Evolutionary conservation across 2,329 filamentous ascomycete species (phyloP), one percentile per base, ranked within the genome.

Genomic region (Sporothrix brunneoviolacea): DNA sequence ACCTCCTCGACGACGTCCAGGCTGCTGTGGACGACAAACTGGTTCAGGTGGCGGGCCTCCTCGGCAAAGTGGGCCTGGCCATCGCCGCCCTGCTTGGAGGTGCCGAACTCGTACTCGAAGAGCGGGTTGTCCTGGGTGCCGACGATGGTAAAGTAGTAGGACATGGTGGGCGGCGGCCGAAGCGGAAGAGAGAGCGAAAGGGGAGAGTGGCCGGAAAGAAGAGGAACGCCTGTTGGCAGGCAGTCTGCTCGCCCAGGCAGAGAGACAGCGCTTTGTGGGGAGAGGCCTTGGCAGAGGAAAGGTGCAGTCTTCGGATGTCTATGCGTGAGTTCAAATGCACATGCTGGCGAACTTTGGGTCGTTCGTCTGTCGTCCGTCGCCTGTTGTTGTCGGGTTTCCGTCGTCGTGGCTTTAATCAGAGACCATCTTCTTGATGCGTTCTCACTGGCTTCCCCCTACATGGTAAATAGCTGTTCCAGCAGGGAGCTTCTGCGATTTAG

Each of bases 111-210:
- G 69, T 94, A 82, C 71, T 95, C 91, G 72, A 97, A 98, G 59
- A 98, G 80, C 30, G 93, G 91, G 65, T 91, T 94, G 74, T 98
- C 93, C 61, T 89, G 88, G 19, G 90, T 94, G 64, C 91, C 93
- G 67, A 98, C 82, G 60, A 98, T 95, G 64, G 88, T 88, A 71
- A 98, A 97, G 75, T 96, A 96, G 77, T 97, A 98, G 54, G 91
- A 96, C 93, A 97, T 97, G 30, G 12, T 16, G 40, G 15, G 19
- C 12, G 35, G 35, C 12, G 15, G 32, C n/a, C n/a, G n/a, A n/a
- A n/a, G n/a, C n/a, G n/a, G n/a, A n/a, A n/a, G n/a, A n/a, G n/a
- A n/a, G n/a, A n/a, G n/a, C n/a, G n/a, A n/a, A n/a, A n/a, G n/a
- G n/a, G n/a, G n/a, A n/a, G n/a, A n/a, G n/a, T n/a, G n/a, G n/a